Evolutionary conservation across 352 stramenopile genomes (phyloP).

Genomic region (Phytophthora agathidicida): DNA sequence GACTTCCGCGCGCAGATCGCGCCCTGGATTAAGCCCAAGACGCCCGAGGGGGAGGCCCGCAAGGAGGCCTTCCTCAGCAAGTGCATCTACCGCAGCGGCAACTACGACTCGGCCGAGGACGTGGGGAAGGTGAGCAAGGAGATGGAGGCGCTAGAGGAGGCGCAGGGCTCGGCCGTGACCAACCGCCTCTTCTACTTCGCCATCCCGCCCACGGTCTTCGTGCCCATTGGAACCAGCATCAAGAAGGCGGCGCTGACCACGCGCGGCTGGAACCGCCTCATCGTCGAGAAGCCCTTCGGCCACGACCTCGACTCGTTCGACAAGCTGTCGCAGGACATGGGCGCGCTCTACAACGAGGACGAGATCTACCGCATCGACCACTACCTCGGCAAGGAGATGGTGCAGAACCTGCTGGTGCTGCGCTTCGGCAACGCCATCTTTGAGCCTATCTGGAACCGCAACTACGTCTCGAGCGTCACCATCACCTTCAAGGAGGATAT

Average conservation of each 20-base stretch:
- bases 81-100: slow-evolving; percentile 79
- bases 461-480: slow-evolving; percentile 95
- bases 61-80: slow-evolving; percentile 80
- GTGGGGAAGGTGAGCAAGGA: slow-evolving; percentile 76
- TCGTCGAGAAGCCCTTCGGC: slow-evolving; percentile 99
- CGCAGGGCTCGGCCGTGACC: slow-evolving; percentile 49
- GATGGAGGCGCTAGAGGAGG: slow-evolving; percentile 69
- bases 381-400: slow-evolving; percentile 98
- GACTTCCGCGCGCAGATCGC: slow-evolving; percentile 85
- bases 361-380: slow-evolving; percentile 98
- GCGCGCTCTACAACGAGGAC: slow-evolving; percentile 80
- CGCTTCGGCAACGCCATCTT: slow-evolving; percentile 98
- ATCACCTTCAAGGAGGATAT: slow-evolving; percentile 99
- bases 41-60: slow-evolving; percentile 47
- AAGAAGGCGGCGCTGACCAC: slow-evolving; percentile 89
- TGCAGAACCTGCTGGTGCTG: slow-evolving; percentile 97
- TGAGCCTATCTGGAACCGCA: slow-evolving; percentile 96
- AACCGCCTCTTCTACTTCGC: slow-evolving; percentile 97
- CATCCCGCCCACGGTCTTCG: slow-evolving; percentile 97
- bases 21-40: slow-evolving; percentile 67
- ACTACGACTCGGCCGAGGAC: slow-evolving; percentile 87
- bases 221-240: slow-evolving; percentile 92
- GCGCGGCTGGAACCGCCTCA: slow-evolving; percentile 94
- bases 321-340: slow-evolving; percentile 90
- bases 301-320: slow-evolving; percentile 94